These are phyloP conservation scores for Hypoxylon rickii DNA, from an alignment of 495 filamentous ascomycete species.

Conservation along the genomic window DNA sequence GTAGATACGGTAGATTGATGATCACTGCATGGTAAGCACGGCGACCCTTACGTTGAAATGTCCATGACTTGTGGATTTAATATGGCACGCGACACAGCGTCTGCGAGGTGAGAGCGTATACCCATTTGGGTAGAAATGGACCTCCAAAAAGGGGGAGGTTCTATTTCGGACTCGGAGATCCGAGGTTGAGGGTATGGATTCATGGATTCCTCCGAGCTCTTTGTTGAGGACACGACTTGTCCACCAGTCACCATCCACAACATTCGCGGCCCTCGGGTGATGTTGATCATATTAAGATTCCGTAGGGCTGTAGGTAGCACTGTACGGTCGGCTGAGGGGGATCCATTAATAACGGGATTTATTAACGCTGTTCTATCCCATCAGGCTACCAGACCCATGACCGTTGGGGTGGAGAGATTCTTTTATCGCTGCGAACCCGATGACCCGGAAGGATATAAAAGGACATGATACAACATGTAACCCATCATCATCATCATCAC, in stretches of 20 bases:
- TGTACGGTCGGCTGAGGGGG: conserved; percentile 18
- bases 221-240: conserved; percentile 11
- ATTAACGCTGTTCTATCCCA: conserved; percentile 14
- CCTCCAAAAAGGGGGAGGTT: background rate
- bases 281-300: too few species aligned
- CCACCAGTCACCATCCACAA: too few species aligned
- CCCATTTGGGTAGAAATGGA: background rate
- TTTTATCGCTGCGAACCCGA: too few species aligned
- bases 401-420: too few species aligned
- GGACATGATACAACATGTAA: too few species aligned
- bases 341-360: conserved; percentile 18
- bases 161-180: conserved; percentile 20
- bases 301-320: conserved; percentile 10
- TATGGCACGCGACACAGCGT: conserved; percentile 21
- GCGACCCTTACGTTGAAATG: too few species aligned
- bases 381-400: conserved; percentile 17
- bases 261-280: too few species aligned
- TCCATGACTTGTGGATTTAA: too few species aligned
- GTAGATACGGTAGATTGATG: background rate
- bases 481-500: too few species aligned
- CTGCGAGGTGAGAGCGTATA: background rate
- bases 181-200: conserved; percentile 4
- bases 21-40: background rate
- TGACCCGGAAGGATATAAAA: too few species aligned
- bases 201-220: conserved; percentile 24